Conservation (phyloP, 805 yeast genomes). For the Saccharomycopsis fodiens region DNA sequence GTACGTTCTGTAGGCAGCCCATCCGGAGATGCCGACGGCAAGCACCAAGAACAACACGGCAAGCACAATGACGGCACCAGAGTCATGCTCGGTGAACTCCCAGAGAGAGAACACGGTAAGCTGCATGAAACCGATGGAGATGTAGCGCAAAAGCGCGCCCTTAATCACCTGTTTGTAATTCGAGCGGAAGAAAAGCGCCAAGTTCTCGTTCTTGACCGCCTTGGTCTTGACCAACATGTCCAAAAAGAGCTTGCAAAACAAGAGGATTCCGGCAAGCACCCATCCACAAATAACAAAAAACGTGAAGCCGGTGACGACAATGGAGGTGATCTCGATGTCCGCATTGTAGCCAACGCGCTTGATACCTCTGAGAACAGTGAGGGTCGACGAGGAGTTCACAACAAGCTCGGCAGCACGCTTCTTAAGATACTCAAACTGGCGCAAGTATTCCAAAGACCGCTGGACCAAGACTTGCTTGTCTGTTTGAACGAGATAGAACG, state of each 20-base stretch:
- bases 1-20: conserved; percentile 59
- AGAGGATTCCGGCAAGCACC: conserved; percentile 54
- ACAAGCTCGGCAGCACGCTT: conserved; percentile 33
- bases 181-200: conserved; percentile 41
- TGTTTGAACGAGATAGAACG: conserved; percentile 45
- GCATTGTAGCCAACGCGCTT: conserved; percentile 74
- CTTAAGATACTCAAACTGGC: conserved; percentile 23
- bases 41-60: conserved; percentile 66
- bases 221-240: conserved; percentile 40
- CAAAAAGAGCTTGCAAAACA: conserved; percentile 43
- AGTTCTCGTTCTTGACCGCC: conserved; percentile 35
- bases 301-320: conserved; percentile 82
- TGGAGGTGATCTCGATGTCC: conserved; percentile 72
- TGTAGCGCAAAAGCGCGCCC: conserved; percentile 72
- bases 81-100: conserved; percentile 78
- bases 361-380: conserved; percentile 77
- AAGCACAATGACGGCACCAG: conserved; percentile 80
- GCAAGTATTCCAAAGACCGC: conserved; percentile 40
- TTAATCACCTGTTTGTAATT: conserved; percentile 58
- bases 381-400: conserved; percentile 44
- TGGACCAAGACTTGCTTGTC: conserved; percentile 67
- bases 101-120: conserved; percentile 71
- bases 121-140: conserved; percentile 82
- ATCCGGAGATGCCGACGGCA: conserved; percentile 50
- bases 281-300: conserved; percentile 75